Base-by-base conservation (phyloP, 371 early-diverging fungal species). In the Saksenaea oblongispora region DNA sequence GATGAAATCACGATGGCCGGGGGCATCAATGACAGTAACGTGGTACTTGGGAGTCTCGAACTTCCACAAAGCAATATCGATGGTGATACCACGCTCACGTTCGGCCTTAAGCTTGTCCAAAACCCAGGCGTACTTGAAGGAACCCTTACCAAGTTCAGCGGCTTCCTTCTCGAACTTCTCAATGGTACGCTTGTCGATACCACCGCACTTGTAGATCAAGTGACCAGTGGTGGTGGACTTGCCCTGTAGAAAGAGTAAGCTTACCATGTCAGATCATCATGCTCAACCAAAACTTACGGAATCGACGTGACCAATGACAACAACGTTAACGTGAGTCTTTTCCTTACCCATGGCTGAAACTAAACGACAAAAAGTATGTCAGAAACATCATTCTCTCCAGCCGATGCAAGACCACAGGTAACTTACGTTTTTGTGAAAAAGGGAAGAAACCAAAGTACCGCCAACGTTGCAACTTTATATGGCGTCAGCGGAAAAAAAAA, bases 301-400 rank as follows among this genome's bases (percentile, higher is more conserved):
- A 88, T 96, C 99, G 90, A 99, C 99, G 93, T 99, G 99, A 70
- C 99, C 99, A 80, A 98, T 97, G 87, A 99, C 97, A 83, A 98
- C 96, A 86, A 98, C 91, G 90, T 93, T 94, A 82, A 95, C 88
- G 89, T 94, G 94, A 80, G 75, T 79, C 89, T 96, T 95, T 78
- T 94, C 95, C 83, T 96, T 95, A 78, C 95, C 95, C 95, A 95
- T 94, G 65, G 64, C 62, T n/a, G n/a, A n/a, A n/a, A n/a, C n/a
- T n/a, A n/a, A n/a, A n/a, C n/a, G n/a, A n/a, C n/a, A n/a, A n/a
- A n/a, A n/a, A n/a, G n/a, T n/a, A n/a, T n/a, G n/a, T n/a, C n/a
- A n/a, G n/a, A n/a, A n/a, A n/a, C n/a, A n/a, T n/a, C n/a, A n/a
- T n/a, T n/a, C n/a, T n/a, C n/a, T n/a, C n/a, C n/a, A n/a, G n/a